Evolutionary conservation across 1,284 basidiomycete species (phyloP), one percentile per base, ranked within the genome.

Genomic region (Trametes versicolor): DNA sequence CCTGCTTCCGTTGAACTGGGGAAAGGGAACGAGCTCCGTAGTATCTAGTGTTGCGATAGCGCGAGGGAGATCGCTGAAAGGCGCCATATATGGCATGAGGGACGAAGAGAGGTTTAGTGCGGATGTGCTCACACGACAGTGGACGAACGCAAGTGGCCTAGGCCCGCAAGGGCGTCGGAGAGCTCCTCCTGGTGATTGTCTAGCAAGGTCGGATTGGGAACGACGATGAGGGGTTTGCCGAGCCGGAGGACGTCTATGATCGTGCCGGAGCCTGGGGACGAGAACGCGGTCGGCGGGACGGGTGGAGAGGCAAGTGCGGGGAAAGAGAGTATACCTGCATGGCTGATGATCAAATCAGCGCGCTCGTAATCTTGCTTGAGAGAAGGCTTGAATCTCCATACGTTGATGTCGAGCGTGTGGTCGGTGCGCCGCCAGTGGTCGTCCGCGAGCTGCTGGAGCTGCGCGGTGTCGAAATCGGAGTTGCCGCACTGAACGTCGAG

Each of bases 151-250:
- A 96, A 80, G 78, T 96, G 86, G 0, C 87, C 86, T 34, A 88
- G 82, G 25, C 77, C 76, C 21, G 81, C 80, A 55, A 99, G 81
- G 19, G 90, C 89, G 48, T 85, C 79, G 0, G 97, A 95, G 6
- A 99, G 83, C 74, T 99, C 96, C 50, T 88, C 83, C 81, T 99
- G 97, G 74, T 99, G 97, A 77, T 98, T 94, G 78, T 98, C 93
- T 79, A 97, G 88, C 52, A 99, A 81, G 1, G 92, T 90, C 36
- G 90, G 82, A 75, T 99, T 99, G 13, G 96, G 96, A 1, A 98
- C 90, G 15, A 95, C 93, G 67, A 99, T 89, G 68, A 99, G 81
- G 8, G 87, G 86, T 72, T 92, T 94, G 36, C 82, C 80, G 57
- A 87, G 82, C 29, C 96, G 85, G 49, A 99, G 81, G 13, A 92